phyloP scores from a whole-genome alignment of 2,329 filamentous ascomycete genomes.

The Diaporthe citri region DNA sequence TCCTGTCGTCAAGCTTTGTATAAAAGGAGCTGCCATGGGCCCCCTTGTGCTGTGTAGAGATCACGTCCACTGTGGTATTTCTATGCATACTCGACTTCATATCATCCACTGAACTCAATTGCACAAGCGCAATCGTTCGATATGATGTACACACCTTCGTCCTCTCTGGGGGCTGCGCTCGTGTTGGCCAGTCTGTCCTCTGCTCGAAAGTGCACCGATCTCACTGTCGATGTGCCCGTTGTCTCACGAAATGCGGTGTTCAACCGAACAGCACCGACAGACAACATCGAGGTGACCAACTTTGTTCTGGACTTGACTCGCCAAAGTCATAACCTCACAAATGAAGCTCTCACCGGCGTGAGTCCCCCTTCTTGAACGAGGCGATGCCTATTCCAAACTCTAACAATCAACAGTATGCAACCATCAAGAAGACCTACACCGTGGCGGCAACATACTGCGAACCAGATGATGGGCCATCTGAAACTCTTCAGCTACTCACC shows the following conservation, averaged over 20 bases:
- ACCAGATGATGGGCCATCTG: constrained; percentile 59
- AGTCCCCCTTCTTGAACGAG: constrained; percentile 37
- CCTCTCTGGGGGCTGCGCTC: constrained; percentile 29
- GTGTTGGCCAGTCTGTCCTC: constrained; percentile 46
- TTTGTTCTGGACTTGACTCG: constrained; percentile 64
- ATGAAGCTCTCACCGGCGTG: constrained; percentile 58
- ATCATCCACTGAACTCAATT: neutral
- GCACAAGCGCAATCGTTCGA: neutral
- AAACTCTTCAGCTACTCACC: constrained; percentile 61
- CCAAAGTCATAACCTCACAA: constrained; percentile 64
- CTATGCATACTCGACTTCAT: neutral
- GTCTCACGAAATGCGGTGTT: constrained; percentile 67
- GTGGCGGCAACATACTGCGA: constrained; percentile 73
- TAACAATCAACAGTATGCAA: constrained; percentile 55
- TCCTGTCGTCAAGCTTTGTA: neutral
- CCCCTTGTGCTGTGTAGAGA: neutral
- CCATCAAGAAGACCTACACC: constrained; percentile 65
- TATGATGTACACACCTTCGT: constrained; percentile 1
- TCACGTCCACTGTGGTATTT: neutral
- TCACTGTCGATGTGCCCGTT: constrained; percentile 69
- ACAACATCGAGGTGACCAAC: constrained; percentile 69
- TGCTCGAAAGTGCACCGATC: constrained; percentile 58
- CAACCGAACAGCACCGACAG: constrained; percentile 58
- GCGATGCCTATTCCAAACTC: neutral
- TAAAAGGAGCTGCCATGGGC: neutral